Conservation (phyloP, 116 monocot genomes). For the Zostera marina region DNA sequence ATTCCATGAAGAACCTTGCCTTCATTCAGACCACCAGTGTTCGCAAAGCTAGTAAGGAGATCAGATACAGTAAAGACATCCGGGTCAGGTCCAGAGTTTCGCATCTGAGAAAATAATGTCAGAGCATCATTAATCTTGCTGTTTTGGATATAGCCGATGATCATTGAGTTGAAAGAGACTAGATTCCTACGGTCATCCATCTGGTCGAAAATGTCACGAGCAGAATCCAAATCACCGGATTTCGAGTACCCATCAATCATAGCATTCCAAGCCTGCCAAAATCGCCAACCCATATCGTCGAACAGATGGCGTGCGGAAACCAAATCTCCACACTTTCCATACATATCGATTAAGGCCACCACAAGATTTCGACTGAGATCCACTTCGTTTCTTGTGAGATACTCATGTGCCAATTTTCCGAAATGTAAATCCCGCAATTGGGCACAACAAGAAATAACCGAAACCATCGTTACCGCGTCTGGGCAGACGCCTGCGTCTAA, state of each 20-base stretch:
- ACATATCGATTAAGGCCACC: conserved; percentile 50
- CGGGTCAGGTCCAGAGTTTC: conserved; percentile 15
- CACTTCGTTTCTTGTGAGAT: conserved; percentile 10
- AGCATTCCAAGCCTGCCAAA: conserved; percentile 42
- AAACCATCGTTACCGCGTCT: conserved; percentile 32
- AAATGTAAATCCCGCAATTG: conserved; percentile 34
- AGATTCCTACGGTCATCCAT: conserved; percentile 27
- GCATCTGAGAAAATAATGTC: conserved; percentile 25
- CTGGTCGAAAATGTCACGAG: conserved; percentile 35
- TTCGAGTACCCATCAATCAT: conserved; percentile 76
- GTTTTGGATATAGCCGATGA: conserved; percentile 42
- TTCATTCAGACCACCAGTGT: conserved; percentile 30
- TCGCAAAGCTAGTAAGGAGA: conserved; percentile 48
- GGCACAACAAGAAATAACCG: conserved; percentile 40
- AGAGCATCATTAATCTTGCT: conserved; percentile 37
- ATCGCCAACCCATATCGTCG: conserved; percentile 16
- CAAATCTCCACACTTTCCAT: conserved; percentile 51
- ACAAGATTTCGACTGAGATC: conserved; percentile 26
- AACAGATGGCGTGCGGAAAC: conserved; percentile 23
- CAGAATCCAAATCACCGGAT: conserved; percentile 28
- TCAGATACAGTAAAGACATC: conserved; percentile 52
- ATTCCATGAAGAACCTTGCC: conserved; percentile 52
- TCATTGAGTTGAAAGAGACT: conserved; percentile 65
- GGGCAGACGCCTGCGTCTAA: conserved; percentile 20
- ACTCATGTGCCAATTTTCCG: conserved; percentile 27